phyloP scores from a whole-genome alignment of 2,329 filamentous ascomycete species.

The Catunica adiposa region DNA sequence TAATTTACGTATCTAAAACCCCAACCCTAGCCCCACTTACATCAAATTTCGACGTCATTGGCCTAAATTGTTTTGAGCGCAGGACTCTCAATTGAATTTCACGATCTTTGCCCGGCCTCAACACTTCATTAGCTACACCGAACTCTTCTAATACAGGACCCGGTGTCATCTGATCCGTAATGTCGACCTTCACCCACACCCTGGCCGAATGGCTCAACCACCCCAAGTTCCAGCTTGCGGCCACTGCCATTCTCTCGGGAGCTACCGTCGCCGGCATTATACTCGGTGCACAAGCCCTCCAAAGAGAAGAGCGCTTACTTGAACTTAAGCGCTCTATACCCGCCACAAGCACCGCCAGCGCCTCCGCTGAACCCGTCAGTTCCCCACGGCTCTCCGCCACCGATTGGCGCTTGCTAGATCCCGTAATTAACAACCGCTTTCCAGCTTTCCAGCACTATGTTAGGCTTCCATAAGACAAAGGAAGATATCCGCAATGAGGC shows the following conservation, averaged over 20 bases:
- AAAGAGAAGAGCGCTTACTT: conserved; percentile 35
- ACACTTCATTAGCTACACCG: neutral
- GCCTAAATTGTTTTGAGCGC: neutral
- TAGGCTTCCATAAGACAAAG: conserved; percentile 36
- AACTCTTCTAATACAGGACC: neutral
- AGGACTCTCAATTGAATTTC: neutral
- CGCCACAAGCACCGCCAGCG: conserved; percentile 16
- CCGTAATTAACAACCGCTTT: conserved; percentile 12
- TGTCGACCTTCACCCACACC: conserved; percentile 13
- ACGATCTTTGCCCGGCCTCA: neutral
- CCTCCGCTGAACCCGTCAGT: conserved; percentile 14
- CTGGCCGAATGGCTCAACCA: conserved; percentile 18
- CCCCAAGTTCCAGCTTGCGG: conserved; percentile 44
- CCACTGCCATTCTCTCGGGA: conserved; percentile 52
- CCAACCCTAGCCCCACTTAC: neutral
- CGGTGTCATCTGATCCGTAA: neutral
- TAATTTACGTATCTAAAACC: neutral
- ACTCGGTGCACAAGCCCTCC: conserved; percentile 44
- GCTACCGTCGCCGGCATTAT: conserved; percentile 43
- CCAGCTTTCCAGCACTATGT: conserved; percentile 46
- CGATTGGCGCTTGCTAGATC: too few species aligned
- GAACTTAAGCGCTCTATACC: conserved; percentile 46
- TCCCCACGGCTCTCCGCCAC: neutral
- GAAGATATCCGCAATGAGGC: conserved; percentile 44
- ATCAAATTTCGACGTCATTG: neutral